Evolutionary conservation across 805 yeast species (phyloP).

Genomic region (Teunomyces lycoperdinae): DNA sequence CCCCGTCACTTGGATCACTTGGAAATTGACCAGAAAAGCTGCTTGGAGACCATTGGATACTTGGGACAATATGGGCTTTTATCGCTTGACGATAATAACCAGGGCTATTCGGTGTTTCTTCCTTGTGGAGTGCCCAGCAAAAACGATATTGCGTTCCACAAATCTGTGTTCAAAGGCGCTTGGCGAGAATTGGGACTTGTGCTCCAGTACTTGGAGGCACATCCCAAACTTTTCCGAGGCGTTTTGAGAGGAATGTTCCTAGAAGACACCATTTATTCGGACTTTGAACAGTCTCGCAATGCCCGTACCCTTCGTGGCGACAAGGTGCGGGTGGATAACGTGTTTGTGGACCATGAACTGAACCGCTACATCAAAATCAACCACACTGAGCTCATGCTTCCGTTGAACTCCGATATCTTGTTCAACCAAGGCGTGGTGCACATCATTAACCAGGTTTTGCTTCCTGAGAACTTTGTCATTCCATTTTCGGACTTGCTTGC

Average conservation of each 20-base stretch:
- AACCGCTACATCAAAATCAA: conserved; percentile 29
- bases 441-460: conserved; percentile 51
- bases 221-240: conserved; percentile 48
- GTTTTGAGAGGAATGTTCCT: conserved; percentile 60
- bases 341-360: conserved; percentile 15
- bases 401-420: conserved; percentile 59
- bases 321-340: conserved; percentile 18
- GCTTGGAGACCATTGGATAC: conserved; percentile 62
- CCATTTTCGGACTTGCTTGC: conserved; percentile 52
- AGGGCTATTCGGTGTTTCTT: conserved; percentile 72
- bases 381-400: conserved; percentile 29
- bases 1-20: conserved; percentile 27
- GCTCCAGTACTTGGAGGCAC: conserved; percentile 52
- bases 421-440: conserved; percentile 86
- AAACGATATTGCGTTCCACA: not conserved
- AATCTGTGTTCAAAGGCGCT: conserved; percentile 26
- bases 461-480: conserved; percentile 58
- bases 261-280: conserved; percentile 65
- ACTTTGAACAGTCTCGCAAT: conserved; percentile 30
- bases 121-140: conserved; percentile 55
- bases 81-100: conserved; percentile 48
- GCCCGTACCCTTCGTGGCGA: conserved; percentile 29
- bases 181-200: conserved; percentile 67
- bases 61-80: conserved; percentile 52
- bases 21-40: conserved; percentile 37